A percentile compares a stretch with the other conserved stretches of the same genome.
phyloP scores from a whole-genome alignment of 2,329 filamentous ascomycete species.

The Hypoxylon sp. region DNA sequence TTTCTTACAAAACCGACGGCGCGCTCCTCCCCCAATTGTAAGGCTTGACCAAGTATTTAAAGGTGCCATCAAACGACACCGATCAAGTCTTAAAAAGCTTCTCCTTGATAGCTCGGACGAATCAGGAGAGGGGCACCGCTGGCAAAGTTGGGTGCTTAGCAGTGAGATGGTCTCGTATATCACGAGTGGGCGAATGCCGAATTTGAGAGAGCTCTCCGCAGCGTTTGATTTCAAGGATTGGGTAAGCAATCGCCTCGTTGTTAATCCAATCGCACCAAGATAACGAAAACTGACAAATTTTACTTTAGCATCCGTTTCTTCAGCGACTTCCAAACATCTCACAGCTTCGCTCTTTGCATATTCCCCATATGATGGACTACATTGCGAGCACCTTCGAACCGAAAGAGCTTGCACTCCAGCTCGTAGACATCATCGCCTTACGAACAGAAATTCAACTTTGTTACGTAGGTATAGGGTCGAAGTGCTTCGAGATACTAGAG shows the following conservation, averaged over 20 bases:
- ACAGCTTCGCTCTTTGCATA: slow-evolving; percentile 74
- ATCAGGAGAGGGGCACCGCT: slow-evolving; percentile 57
- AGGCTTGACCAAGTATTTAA: slow-evolving; percentile 76
- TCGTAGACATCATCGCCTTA: slow-evolving; percentile 80
- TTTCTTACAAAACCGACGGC: slow-evolving; percentile 74
- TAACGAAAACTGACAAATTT: slow-evolving; percentile 25
- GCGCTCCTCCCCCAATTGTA: slow-evolving; percentile 60
- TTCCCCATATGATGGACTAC: slow-evolving; percentile 72
- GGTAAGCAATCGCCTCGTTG: slow-evolving; percentile 64
- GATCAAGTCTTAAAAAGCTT: slow-evolving; percentile 74
- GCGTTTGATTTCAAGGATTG: slow-evolving; percentile 79
- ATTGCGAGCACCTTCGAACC: slow-evolving; percentile 64
- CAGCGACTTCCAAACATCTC: slow-evolving; percentile 76
- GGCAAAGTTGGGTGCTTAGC: slow-evolving; percentile 75
- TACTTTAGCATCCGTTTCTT: slow-evolving; percentile 75
- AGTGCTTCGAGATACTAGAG: slow-evolving; percentile 85
- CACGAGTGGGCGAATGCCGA: slow-evolving; percentile 78
- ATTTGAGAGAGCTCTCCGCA: slow-evolving; percentile 75
- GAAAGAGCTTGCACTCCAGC: slow-evolving; percentile 76
- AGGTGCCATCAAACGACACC: slow-evolving; percentile 74
- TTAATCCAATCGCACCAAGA: slow-evolving; percentile 17
- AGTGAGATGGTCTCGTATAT: slow-evolving; percentile 76
- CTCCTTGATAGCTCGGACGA: slow-evolving; percentile 76
- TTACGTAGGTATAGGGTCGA: slow-evolving; percentile 78
- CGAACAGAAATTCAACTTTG: slow-evolving; percentile 79